phyloP scores from a whole-genome alignment of 2,329 filamentous ascomycete species.

The Aspergillus versicolor region DNA sequence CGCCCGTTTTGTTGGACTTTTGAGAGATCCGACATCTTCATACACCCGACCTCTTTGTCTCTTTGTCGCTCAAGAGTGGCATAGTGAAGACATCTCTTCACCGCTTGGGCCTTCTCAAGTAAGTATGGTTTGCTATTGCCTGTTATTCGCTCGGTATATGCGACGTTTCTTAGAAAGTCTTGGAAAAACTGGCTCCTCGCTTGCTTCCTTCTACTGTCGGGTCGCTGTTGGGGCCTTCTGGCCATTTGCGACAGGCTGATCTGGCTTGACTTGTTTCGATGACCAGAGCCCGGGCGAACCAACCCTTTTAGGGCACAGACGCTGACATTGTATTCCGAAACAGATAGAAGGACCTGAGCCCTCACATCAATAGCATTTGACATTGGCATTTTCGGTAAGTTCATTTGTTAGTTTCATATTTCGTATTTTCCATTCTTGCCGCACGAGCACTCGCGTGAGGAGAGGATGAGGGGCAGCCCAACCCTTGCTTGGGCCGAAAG shows the following conservation, averaged over 20 bases:
- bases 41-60: neutral
- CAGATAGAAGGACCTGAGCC: neutral
- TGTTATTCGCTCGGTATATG: neutral
- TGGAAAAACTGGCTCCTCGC: neutral
- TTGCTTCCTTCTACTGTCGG: neutral
- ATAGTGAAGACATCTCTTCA: neutral
- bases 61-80: neutral
- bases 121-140: neutral
- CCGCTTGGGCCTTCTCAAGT: neutral
- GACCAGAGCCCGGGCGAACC: neutral
- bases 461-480: neutral
- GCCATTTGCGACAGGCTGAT: neutral
- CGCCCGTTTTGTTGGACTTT: neutral
- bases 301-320: neutral
- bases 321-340: slow-evolving; percentile 1
- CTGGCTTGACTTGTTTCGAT: neutral
- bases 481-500: slow-evolving; percentile 2
- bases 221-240: neutral
- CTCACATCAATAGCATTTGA: neutral
- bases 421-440: neutral
- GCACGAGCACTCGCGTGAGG: neutral
- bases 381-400: neutral
- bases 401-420: neutral
- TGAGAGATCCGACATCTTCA: neutral
- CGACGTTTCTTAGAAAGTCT: neutral